Evolutionary conservation across 148 eudicot genomes (phyloP), one percentile per base, ranked within the genome.

Genomic region (Vaccinium macrocarpon): DNA sequence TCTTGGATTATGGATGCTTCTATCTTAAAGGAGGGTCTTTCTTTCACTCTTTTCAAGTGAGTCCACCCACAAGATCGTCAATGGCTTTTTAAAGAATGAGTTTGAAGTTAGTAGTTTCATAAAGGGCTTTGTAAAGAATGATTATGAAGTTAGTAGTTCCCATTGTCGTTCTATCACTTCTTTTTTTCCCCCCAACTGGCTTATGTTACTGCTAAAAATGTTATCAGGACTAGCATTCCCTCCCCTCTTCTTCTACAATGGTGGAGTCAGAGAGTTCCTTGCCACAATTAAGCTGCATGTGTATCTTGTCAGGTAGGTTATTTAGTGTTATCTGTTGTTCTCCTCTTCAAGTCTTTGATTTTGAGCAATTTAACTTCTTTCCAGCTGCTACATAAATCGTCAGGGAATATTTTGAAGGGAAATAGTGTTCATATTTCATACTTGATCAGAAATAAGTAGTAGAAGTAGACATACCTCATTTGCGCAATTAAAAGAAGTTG

Each of bases 171-270:
- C 55, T 52, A 15, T 52, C 55, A 9, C 55, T 52, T 29, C 27
- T 68, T 5, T 1, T 27, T 68, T 68, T 68, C 13, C 0, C 73
- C 5, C 8, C 48, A 78, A 78, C 29, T 13, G 81, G 18, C 23
- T 7, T 16, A 25, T 27, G 18, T 27, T 29, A 68, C 8, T 68
- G 16, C 73, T 68, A 5, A 27, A 49, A 57, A 13, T 61, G 38
- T 85, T 82, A 83, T 73, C 96, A 97, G 99, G 99, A 53, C 93
- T 97, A 79, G 99, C 99, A 85, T 93, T 84, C 87, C 98, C 99
- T 85, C 98, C 99, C 49, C 94, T 95, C 68, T 97, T 93, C 84
- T 97, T 97, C 82, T 95, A 95, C 84, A 95, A 92, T 88, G 99
- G 99, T 77, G 99, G 99, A 88, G 93, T 97, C 16, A 90, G 86